phyloP scores from a whole-genome alignment of 1,284 basidiomycete genomes.

The Afroboletus lepidellus region DNA sequence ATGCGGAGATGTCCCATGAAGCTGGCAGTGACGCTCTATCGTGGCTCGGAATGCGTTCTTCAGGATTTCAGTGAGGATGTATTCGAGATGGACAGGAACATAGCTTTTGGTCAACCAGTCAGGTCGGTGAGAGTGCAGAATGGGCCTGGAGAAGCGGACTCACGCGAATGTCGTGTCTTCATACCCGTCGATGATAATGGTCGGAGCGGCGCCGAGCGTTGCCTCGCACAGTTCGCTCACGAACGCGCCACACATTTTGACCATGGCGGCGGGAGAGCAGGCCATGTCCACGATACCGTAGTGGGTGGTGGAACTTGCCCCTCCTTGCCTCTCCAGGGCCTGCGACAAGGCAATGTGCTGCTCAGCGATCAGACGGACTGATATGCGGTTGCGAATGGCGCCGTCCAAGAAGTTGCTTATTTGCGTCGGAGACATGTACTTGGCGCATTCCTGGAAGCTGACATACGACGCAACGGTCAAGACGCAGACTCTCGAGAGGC shows the following conservation, averaged over 20 bases:
- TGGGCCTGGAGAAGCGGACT: conserved; percentile 33
- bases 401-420: conserved; percentile 81
- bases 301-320: conserved; percentile 35
- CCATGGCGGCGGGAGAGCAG: conserved; percentile 70
- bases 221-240: conserved; percentile 84
- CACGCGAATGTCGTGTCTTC: conserved; percentile 74
- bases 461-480: conserved; percentile 4
- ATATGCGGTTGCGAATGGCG: conserved; percentile 84
- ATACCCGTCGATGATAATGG: conserved; percentile 67
- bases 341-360: conserved; percentile 86
- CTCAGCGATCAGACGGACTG: conserved; percentile 87
- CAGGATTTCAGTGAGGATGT: conserved; percentile 82
- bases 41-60: conserved; percentile 92
- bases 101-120: conserved; percentile 52
- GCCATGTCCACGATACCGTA: conserved; percentile 69
- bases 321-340: conserved; percentile 45
- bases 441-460: conserved; percentile 84
- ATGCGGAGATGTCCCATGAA: conserved; percentile 35
- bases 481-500: background rate
- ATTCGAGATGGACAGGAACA: conserved; percentile 87
- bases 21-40: conserved; percentile 67
- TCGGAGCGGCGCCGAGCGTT: conserved; percentile 75
- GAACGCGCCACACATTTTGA: conserved; percentile 75
- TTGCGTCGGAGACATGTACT: conserved; percentile 78
- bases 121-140: conserved; percentile 2